A percentile compares a stretch with the other conserved stretches of the same genome.
Evolutionary conservation across 208 protist genomes (phyloP).

Genomic region (Acanthamoeba healyi): DNA sequence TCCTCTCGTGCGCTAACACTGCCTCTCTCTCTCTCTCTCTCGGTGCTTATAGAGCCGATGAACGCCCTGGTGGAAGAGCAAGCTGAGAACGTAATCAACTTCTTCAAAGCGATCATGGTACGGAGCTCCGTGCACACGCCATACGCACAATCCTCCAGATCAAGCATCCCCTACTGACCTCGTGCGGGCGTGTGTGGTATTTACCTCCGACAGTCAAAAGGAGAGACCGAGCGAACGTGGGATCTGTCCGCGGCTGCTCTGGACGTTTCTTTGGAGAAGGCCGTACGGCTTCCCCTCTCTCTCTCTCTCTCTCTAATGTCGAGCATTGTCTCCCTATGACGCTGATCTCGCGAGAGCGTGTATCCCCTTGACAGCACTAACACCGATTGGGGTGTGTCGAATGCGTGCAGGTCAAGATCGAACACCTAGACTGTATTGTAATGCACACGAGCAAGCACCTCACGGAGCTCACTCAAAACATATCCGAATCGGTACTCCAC

Average conservation of each 20-base stretch:
- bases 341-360: neutral
- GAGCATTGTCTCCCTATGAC: neutral
- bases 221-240: slow-evolving; percentile 21
- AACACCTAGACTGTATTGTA: slow-evolving; percentile 29
- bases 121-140: neutral
- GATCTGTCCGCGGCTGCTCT: slow-evolving; percentile 11
- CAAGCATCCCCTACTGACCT: neutral
- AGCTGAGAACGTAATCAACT: slow-evolving; percentile 42
- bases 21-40: neutral
- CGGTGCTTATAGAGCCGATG: neutral
- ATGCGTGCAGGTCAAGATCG: slow-evolving; percentile 4
- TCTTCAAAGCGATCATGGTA: slow-evolving; percentile 50
- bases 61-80: slow-evolving; percentile 31
- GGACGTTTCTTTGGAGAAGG: slow-evolving; percentile 21
- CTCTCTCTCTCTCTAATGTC: neutral
- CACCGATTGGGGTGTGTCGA: too few species aligned
- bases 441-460: slow-evolving; percentile 23
- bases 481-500: neutral
- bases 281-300: slow-evolving; percentile 9
- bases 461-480: neutral
- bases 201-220: neutral
- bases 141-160: neutral
- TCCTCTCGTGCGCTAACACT: neutral
- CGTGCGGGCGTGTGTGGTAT: neutral
- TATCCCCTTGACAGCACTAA: neutral